Percentiles rank a stretch among this genome's conserved stretches.
Evolutionary conservation across 352 stramenopile species (phyloP).

Genomic region (Phytophthora parvispora): DNA sequence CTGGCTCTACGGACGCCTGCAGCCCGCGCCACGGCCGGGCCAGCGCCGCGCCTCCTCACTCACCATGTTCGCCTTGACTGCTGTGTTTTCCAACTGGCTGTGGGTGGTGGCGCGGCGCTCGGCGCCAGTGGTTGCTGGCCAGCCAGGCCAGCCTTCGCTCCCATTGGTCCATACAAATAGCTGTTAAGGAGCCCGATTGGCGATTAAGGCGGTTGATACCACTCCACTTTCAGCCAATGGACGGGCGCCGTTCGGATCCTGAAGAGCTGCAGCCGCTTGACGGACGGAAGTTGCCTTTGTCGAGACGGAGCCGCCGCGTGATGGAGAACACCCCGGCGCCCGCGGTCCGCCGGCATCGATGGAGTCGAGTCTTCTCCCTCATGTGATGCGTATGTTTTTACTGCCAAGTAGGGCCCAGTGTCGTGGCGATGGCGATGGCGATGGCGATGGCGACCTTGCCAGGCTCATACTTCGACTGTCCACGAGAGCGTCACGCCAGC

Average conservation of each 20-base stretch:
- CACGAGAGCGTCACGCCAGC: slow-evolving; percentile 3
- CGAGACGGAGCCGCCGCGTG: slow-evolving; percentile 16
- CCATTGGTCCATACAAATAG: slow-evolving; percentile 38
- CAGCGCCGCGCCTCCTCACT: slow-evolving; percentile 18
- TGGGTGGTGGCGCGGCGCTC: slow-evolving; percentile 20
- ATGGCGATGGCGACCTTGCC: background rate
- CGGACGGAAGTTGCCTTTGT: slow-evolving; percentile 21
- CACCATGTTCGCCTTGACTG: slow-evolving; percentile 47
- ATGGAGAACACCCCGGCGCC: slow-evolving; percentile 26
- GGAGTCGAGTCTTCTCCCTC: slow-evolving; percentile 24
- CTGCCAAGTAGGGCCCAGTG: background rate
- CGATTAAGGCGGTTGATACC: background rate
- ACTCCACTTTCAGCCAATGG: slow-evolving; percentile 23
- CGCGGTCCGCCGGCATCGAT: slow-evolving; percentile 21
- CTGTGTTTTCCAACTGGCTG: slow-evolving; percentile 47
- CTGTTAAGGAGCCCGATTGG: background rate
- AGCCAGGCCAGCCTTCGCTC: slow-evolving; percentile 23
- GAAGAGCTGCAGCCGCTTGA: slow-evolving; percentile 7
- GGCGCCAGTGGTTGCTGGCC: slow-evolving; percentile 37
- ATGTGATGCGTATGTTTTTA: slow-evolving; percentile 18
- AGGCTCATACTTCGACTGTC: slow-evolving; percentile 40
- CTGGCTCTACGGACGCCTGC: slow-evolving; percentile 4
- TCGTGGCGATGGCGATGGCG: background rate
- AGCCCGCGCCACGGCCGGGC: background rate
- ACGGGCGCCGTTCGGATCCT: background rate